Percentiles rank a stretch among this genome's conserved stretches.
phyloP scores from a whole-genome alignment of 1,284 basidiomycete genomes.

The Sporisorium iseilematis-ciliati region DNA sequence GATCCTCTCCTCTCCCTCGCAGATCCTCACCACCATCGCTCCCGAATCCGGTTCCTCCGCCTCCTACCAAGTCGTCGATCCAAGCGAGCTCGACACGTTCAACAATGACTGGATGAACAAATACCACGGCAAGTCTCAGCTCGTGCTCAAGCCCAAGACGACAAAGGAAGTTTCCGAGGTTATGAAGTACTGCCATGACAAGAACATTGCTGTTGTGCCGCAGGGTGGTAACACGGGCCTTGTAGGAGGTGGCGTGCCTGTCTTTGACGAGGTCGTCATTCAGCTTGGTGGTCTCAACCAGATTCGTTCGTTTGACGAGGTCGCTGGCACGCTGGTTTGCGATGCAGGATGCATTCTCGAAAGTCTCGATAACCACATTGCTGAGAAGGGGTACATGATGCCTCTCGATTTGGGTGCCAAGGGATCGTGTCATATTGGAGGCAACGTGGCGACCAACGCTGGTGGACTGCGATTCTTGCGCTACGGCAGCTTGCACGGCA shows the following conservation, averaged over 20 bases:
- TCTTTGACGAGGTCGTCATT: conserved; percentile 89
- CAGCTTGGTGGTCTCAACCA: conserved; percentile 84
- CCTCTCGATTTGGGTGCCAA: conserved; percentile 98
- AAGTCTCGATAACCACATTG: conserved; percentile 85
- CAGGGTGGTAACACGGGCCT: conserved; percentile 99
- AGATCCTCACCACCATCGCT: conserved; percentile 72
- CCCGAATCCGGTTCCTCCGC: conserved; percentile 57
- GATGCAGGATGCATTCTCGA: conserved; percentile 97
- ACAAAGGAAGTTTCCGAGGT: conserved; percentile 89
- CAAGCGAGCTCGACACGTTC: conserved; percentile 79
- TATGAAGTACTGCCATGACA: conserved; percentile 63
- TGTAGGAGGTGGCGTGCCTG: conserved; percentile 92
- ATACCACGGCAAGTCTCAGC: conserved; percentile 84
- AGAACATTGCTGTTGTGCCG: conserved; percentile 79
- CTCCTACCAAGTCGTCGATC: conserved; percentile 69
- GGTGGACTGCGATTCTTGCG: conserved; percentile 92
- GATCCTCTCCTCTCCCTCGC: conserved; percentile 71
- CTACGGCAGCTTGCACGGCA: conserved; percentile 95
- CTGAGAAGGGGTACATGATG: conserved; percentile 92
- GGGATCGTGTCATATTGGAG: conserved; percentile 98
- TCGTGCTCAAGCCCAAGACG: conserved; percentile 89
- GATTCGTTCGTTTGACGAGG: conserved; percentile 89
- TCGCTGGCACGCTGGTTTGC: conserved; percentile 74
- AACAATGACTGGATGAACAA: conserved; percentile 99
- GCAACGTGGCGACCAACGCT: conserved; percentile 97